Evolutionary conservation across 2,329 filamentous ascomycete genomes (phyloP).

Genomic region (Scedosporium apiospermum): DNA sequence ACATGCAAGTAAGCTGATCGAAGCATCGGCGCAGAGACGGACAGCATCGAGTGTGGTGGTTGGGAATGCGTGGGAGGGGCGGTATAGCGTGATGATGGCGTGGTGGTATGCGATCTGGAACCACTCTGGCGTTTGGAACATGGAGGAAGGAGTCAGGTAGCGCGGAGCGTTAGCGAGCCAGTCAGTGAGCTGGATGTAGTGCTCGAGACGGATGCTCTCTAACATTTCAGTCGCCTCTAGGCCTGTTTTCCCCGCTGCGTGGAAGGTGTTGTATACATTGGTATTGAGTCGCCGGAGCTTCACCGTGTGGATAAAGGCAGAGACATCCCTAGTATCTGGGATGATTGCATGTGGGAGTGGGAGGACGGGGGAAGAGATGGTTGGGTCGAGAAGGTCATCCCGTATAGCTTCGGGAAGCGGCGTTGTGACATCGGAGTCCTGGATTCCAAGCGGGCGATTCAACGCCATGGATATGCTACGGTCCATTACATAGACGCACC

Average conservation of each 20-base stretch:
- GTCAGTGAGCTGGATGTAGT: constrained; percentile 10
- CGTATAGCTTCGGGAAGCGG: constrained; percentile 9
- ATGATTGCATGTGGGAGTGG: neutral
- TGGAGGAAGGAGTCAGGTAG: constrained; percentile 13
- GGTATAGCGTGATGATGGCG: constrained; percentile 14
- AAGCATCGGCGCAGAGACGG: constrained; percentile 10
- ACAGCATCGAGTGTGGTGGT: constrained; percentile 8
- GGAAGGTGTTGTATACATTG: constrained; percentile 13
- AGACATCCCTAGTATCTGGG: constrained; percentile 10
- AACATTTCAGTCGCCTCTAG: neutral
- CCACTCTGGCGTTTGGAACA: constrained; percentile 18
- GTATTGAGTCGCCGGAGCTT: constrained; percentile 16
- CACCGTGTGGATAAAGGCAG: constrained; percentile 17
- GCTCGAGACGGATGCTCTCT: neutral
- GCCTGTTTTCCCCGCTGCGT: constrained; percentile 7
- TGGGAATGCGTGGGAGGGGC: constrained; percentile 14
- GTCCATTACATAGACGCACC: constrained; percentile 18
- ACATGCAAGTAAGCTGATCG: constrained; percentile 11
- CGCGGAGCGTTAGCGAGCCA: constrained; percentile 16
- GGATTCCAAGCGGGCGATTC: constrained; percentile 15
- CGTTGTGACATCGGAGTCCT: constrained; percentile 15
- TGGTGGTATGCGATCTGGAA: constrained; percentile 19
- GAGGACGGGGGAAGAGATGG: too few species aligned
- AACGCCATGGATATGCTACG: constrained; percentile 17
- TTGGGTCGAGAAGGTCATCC: neutral